phyloP scores from a whole-genome alignment of 768 basidiomycete species.

The Macrocybe gigantea region DNA sequence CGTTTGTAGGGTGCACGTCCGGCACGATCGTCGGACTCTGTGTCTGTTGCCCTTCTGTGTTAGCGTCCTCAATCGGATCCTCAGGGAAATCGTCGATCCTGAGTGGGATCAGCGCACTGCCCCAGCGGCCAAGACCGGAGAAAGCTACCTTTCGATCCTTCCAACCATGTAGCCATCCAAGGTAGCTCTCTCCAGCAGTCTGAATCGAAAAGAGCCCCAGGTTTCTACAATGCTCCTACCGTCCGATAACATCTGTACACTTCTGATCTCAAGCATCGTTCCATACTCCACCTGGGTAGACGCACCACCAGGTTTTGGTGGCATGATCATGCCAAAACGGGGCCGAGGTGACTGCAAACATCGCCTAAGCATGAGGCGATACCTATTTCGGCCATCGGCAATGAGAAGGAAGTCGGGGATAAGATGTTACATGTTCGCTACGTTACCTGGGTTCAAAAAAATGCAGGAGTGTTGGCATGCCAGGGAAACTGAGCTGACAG shows the following conservation, averaged over 20 bases:
- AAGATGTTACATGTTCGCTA: conserved; percentile 3
- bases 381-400: conserved; percentile 31
- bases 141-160: conserved; percentile 55
- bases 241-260: conserved; percentile 83
- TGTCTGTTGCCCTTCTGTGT: not conserved
- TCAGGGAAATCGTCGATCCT: conserved; percentile 25
- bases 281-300: conserved; percentile 65
- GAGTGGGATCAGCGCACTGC: not conserved
- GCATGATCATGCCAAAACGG: conserved; percentile 93
- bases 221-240: conserved; percentile 84
- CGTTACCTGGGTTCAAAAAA: conserved; percentile 83
- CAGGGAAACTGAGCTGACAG: conserved; percentile 86
- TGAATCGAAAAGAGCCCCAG: conserved; percentile 63
- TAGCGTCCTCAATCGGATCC: conserved; percentile 16
- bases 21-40: conserved; percentile 10
- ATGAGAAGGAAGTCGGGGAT: conserved; percentile 1
- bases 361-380: conserved; percentile 95
- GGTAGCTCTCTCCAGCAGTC: conserved; percentile 75
- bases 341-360: conserved; percentile 74
- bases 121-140: not conserved
- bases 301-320: conserved; percentile 35
- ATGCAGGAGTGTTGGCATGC: conserved; percentile 83
- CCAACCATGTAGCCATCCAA: conserved; percentile 90
- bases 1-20: conserved; percentile 31
- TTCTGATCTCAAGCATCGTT: conserved; percentile 87